phyloP scores from a whole-genome alignment of 805 yeast species.

The Hermanozyma aechmeae region DNA sequence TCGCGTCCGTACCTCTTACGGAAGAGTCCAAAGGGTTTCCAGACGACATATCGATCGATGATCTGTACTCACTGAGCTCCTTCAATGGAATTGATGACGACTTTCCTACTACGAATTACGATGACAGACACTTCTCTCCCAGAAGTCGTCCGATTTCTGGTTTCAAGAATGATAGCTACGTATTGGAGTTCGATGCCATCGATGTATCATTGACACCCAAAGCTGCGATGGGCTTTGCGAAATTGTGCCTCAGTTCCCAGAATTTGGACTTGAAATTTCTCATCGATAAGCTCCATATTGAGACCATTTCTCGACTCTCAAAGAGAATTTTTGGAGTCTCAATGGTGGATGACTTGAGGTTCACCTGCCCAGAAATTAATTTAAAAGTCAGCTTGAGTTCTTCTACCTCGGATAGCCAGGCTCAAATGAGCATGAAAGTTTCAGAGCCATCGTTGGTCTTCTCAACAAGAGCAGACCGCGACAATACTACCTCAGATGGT shows the following conservation, averaged over 20 bases:
- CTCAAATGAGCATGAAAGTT: too few relatives aligned
- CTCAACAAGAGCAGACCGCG: too few relatives aligned
- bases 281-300: slow-evolving; percentile 58
- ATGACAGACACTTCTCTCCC: slow-evolving; percentile 24
- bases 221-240: slow-evolving; percentile 29
- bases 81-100: background rate
- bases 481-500: too few relatives aligned
- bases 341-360: slow-evolving; percentile 32
- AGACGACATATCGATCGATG: background rate
- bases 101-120: slow-evolving; percentile 17
- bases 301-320: slow-evolving; percentile 40
- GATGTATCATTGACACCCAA: slow-evolving; percentile 39
- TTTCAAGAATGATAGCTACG: slow-evolving; percentile 44
- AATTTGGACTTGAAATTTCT: slow-evolving; percentile 35
- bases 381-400: too few relatives aligned
- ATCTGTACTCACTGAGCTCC: background rate
- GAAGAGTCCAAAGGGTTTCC: slow-evolving; percentile 14
- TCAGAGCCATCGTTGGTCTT: too few relatives aligned
- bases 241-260: slow-evolving; percentile 23
- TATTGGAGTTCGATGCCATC: slow-evolving; percentile 46
- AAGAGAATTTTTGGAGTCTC: slow-evolving; percentile 20
- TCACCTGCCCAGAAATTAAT: slow-evolving; percentile 38
- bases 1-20: slow-evolving; percentile 51
- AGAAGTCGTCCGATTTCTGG: slow-evolving; percentile 21
- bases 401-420: too few relatives aligned